phyloP scores from a whole-genome alignment of 257 asterid species.

The Vinca minor region DNA sequence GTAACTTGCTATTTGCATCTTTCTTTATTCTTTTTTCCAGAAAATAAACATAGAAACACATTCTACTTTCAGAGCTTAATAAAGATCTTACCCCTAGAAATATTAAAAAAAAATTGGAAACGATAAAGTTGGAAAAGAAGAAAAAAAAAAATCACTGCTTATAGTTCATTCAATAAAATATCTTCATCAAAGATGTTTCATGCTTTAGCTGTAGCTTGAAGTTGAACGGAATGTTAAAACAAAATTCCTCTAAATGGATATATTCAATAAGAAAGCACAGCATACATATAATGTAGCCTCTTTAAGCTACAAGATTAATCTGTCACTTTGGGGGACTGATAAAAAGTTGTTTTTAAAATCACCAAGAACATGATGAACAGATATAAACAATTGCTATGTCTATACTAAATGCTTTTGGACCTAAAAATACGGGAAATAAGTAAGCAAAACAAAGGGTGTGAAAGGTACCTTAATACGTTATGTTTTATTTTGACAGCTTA shows the following conservation, averaged over 20 bases:
- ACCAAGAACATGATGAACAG: background rate
- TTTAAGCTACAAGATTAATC: background rate
- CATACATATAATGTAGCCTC: background rate
- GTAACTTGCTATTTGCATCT: constrained; percentile 12
- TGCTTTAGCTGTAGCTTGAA: background rate
- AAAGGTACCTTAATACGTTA: constrained; percentile 9
- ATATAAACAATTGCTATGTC: background rate
- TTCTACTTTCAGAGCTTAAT: background rate
- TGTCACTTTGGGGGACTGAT: background rate
- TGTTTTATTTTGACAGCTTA: constrained; percentile 42
- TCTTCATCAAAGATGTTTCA: background rate
- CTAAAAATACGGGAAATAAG: background rate
- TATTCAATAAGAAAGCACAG: background rate
- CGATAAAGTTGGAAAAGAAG: background rate
- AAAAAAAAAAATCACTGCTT: background rate
- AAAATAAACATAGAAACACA: background rate
- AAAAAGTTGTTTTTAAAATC: background rate
- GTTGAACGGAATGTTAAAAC: too few species aligned
- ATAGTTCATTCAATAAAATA: background rate
- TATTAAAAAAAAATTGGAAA: background rate
- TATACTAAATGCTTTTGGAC: background rate
- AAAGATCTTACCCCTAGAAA: background rate
- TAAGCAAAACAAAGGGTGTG: background rate
- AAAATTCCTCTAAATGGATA: background rate
- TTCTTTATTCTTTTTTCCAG: constrained; percentile 1